Base-by-base conservation (phyloP, 768 basidiomycete species). In the Peribolospora baueri region DNA sequence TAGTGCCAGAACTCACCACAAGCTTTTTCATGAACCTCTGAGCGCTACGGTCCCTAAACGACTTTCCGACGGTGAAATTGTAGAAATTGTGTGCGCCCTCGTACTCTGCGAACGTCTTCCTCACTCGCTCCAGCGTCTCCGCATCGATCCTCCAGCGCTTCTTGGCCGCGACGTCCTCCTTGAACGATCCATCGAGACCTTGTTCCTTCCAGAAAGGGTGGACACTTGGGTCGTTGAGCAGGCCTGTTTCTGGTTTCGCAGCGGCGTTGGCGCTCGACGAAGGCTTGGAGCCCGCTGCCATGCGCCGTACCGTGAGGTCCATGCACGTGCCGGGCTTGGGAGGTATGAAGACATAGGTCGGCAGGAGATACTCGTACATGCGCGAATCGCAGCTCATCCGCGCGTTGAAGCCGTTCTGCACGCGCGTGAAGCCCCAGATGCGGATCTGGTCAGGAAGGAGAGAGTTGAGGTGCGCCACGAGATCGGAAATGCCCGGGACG, bases 281-380 rank as follows among this genome's bases (percentile, higher is more conserved):
- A 13, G 54, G 50, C 40, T 45, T 39, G 7, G 51, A 14, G 4
- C 38, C 10, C 45, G 50, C 25, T 39, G 54, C 43, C 54, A 48
- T 43, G 3, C 41, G 40, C 25, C 48, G 54, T 70, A 57, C 50
- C 68, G 57, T 37, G 63, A 59, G 25, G 25, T 50, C 60, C 48
- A 86, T 72, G 9, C 75, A 73, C 46, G 81, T 79, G 25, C 71
- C 75, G 4, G 85, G 84, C 64, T 79, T 82, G 0, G 93, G 88
- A 1, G 91, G 87, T 38, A 97, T 75, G 53, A 98, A 74, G 46
- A 90, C 73, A 68, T 97, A 93, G 1, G 84, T 79, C 0, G 93
- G 93, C 60, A 98, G 82, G 69, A 84, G 84, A 68, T 98, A 98
- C 11, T 90, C 93, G 69, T 98, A 98, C 66, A 88, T 86, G 57